Percentiles rank a stretch among this genome's conserved stretches.
These are phyloP conservation scores for Danielia oregonensis DNA, from an alignment of 805 yeast genomes.

Conservation along the genomic window DNA sequence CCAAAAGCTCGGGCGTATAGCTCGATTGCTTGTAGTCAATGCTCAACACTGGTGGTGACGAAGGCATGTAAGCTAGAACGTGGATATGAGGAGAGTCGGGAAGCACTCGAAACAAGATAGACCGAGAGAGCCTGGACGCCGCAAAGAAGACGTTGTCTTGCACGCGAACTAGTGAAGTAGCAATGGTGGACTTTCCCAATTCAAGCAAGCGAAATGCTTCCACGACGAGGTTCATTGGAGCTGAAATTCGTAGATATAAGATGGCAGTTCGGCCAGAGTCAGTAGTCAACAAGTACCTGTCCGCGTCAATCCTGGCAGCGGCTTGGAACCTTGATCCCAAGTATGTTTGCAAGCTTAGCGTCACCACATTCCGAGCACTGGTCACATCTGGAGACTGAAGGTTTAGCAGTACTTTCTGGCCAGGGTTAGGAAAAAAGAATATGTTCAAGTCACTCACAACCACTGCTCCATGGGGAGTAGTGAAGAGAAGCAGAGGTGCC, in stretches of 20 bases:
- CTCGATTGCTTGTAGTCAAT: slow-evolving; percentile 8
- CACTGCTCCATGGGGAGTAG: slow-evolving; percentile 24
- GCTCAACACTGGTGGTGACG: slow-evolving; percentile 33
- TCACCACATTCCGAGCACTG: slow-evolving; percentile 5
- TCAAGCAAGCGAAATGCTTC: slow-evolving; percentile 18
- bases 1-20: slow-evolving; percentile 10
- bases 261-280: slow-evolving; percentile 28
- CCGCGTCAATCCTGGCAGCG: slow-evolving; percentile 22
- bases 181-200: slow-evolving; percentile 30
- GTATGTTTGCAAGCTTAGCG: slow-evolving; percentile 2
- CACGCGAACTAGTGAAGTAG: slow-evolving; percentile 25
- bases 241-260: slow-evolving; percentile 14
- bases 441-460: slow-evolving; percentile 23
- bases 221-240: slow-evolving; percentile 2
- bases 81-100: slow-evolving; percentile 24
- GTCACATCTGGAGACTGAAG: background rate
- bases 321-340: slow-evolving; percentile 9
- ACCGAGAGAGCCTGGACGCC: slow-evolving; percentile 27
- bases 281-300: slow-evolving; percentile 24
- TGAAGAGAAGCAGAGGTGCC: slow-evolving; percentile 26
- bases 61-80: slow-evolving; percentile 16
- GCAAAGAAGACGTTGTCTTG: slow-evolving; percentile 25
- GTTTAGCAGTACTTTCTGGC: background rate
- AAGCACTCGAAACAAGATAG: slow-evolving; percentile 25
- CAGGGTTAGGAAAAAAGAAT: slow-evolving; percentile 24